Evolutionary conservation across 139 green algal species (phyloP).

Genomic region (Asterochloris sp.): DNA sequence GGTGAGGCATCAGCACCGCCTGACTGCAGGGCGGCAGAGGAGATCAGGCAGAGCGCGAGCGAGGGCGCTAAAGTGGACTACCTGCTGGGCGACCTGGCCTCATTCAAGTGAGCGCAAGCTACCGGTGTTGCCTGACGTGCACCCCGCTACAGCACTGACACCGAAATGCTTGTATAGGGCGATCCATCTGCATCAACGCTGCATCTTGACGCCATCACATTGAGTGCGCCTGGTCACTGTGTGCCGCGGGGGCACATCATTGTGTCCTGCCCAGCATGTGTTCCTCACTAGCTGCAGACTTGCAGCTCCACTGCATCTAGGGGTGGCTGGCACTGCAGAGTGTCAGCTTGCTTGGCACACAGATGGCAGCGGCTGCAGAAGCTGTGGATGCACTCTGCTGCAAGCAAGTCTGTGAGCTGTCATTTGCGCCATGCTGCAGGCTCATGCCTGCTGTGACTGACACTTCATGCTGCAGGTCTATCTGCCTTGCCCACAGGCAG

Average conservation of each 20-base stretch:
- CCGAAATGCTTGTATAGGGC: too few relatives aligned
- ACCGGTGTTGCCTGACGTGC: too few relatives aligned
- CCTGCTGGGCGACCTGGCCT: constrained; percentile 30
- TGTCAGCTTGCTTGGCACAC: not conserved
- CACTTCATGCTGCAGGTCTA: not conserved
- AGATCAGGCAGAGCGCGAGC: constrained; percentile 20
- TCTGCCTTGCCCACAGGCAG: not conserved
- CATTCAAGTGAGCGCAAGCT: constrained; percentile 26
- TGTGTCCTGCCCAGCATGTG: too few relatives aligned
- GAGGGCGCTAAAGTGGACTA: constrained; percentile 25
- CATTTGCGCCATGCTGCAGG: not conserved
- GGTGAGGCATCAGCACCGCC: too few relatives aligned
- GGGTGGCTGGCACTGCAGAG: too few relatives aligned
- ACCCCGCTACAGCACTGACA: too few relatives aligned
- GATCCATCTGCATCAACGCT: not conserved
- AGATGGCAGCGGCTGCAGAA: not conserved
- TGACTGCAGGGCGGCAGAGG: constrained; percentile 16
- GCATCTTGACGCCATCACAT: too few relatives aligned
- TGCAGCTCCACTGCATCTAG: too few relatives aligned
- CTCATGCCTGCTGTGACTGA: not conserved
- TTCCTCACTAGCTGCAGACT: too few relatives aligned
- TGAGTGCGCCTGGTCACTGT: too few relatives aligned
- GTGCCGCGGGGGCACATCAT: too few relatives aligned
- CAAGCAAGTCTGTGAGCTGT: not conserved
- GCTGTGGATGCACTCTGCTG: not conserved